These are phyloP conservation scores for Claviceps purpurea DNA, from an alignment of 2,329 filamentous ascomycete species.

Conservation along the genomic window DNA sequence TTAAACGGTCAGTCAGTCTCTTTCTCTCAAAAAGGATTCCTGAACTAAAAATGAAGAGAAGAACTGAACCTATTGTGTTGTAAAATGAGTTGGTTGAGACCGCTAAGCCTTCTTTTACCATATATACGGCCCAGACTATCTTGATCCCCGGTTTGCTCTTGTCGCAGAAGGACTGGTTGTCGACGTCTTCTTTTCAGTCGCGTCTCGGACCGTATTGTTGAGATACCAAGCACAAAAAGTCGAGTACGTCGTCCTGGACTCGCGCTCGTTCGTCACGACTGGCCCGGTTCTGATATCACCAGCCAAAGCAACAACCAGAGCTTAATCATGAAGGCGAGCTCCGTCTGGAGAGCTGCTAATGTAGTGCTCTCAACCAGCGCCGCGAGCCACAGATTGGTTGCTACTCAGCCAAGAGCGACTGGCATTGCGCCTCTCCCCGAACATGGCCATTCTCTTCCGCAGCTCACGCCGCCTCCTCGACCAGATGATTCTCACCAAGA, in stretches of 20 bases:
- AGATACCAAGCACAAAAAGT: neutral
- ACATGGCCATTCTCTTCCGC: conserved; percentile 23
- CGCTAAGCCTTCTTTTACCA: neutral
- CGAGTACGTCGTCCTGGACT: neutral
- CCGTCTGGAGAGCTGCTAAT: conserved; percentile 14
- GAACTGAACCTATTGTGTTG: too few species aligned
- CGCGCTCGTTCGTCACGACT: neutral
- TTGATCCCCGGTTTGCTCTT: neutral
- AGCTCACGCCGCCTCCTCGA: conserved; percentile 27
- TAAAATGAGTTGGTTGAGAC: neutral
- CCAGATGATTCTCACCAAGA: conserved; percentile 17
- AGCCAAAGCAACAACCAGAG: neutral
- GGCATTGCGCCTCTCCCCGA: conserved; percentile 16
- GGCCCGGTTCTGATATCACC: neutral
- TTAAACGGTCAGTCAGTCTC: too few species aligned
- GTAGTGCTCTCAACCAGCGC: conserved; percentile 7
- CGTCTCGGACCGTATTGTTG: neutral
- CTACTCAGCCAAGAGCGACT: conserved; percentile 21
- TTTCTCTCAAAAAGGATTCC: too few species aligned
- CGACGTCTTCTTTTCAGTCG: too few species aligned
- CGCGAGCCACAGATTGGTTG: conserved; percentile 15
- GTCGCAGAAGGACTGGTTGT: neutral
- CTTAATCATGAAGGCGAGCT: conserved; percentile 14
- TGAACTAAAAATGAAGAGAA: too few species aligned
- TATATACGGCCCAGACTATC: neutral